Conservation (phyloP, 2,329 filamentous ascomycete species). For the Neopestalotiopsis clavispora region DNA sequence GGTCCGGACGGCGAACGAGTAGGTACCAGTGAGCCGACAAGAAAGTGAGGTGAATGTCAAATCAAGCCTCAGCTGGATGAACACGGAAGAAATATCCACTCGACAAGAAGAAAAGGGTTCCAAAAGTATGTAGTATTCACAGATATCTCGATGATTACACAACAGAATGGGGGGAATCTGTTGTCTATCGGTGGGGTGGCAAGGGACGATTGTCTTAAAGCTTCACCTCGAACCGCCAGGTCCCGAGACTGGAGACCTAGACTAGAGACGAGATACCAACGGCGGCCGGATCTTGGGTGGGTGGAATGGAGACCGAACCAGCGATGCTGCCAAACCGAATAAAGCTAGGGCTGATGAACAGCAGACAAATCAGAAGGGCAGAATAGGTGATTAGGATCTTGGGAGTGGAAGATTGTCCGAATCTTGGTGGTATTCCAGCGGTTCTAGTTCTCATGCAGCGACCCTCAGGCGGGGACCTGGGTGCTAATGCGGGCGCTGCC, state of each 20-base stretch:
- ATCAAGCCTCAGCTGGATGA: not conserved
- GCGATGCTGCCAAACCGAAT: not conserved
- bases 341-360: not conserved
- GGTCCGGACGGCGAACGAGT: not conserved
- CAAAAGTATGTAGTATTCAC: not conserved
- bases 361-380: slow-evolving; percentile 7
- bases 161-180: not conserved
- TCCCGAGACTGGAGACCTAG: slow-evolving; percentile 11
- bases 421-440: not conserved
- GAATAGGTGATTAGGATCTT: slow-evolving; percentile 1
- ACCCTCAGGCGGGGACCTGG: not conserved
- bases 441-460: not conserved
- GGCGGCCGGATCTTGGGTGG: not conserved
- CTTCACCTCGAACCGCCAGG: slow-evolving; percentile 12
- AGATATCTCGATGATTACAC: slow-evolving; percentile 7
- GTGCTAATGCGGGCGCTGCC: not conserved
- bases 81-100: not conserved
- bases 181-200: slow-evolving; percentile 15
- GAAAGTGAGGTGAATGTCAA: not conserved
- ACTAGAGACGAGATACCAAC: not conserved
- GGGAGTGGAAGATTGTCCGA: slow-evolving; percentile 8
- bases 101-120: not conserved
- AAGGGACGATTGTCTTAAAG: slow-evolving; percentile 5
- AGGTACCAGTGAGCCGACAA: not conserved
- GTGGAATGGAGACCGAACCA: not conserved